Percentiles rank a stretch among this genome's conserved stretches.
Conservation (phyloP, 2,329 filamentous ascomycete genomes). For the Penicillium hordei region DNA sequence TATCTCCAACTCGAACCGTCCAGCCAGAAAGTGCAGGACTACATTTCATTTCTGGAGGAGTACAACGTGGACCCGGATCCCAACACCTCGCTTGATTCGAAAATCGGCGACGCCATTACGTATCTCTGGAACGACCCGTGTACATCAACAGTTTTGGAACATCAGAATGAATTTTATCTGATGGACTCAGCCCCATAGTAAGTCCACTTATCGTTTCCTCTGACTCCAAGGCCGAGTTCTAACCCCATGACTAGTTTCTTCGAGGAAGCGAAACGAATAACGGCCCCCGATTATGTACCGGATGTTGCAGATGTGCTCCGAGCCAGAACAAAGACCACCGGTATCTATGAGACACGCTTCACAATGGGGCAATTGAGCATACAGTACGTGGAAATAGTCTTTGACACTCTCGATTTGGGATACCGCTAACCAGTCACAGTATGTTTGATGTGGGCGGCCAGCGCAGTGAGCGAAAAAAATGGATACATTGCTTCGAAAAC, state of each 20-base stretch:
- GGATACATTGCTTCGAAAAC: conserved; percentile 99
- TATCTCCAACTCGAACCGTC: conserved; percentile 84
- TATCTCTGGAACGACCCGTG: conserved; percentile 88
- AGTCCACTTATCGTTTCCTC: conserved; percentile 35
- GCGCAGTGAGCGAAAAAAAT: conserved; percentile 97
- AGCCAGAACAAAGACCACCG: conserved; percentile 95
- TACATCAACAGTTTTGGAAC: conserved; percentile 79
- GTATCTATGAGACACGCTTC: conserved; percentile 98
- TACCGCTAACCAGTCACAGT: conserved; percentile 52
- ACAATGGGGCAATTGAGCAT: conserved; percentile 98
- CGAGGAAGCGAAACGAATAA: conserved; percentile 84
- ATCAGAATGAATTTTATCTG: conserved; percentile 96
- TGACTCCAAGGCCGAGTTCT: conserved; percentile 12
- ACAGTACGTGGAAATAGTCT: conserved; percentile 66
- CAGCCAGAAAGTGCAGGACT: conserved; percentile 67
- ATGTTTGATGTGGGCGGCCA: conserved; percentile 99
- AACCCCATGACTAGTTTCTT: conserved; percentile 71
- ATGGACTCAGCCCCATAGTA: conserved; percentile 99
- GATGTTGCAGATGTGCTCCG: conserved; percentile 93
- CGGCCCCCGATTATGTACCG: conserved; percentile 80
- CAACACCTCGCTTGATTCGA: conserved; percentile 75
- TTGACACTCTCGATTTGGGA: conserved; percentile 5
- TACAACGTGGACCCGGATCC: conserved; percentile 91
- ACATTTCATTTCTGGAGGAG: conserved; percentile 76
- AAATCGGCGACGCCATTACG: conserved; percentile 78